Conservation (phyloP, 2,329 filamentous ascomycete species). For the Colletotrichum viniferum region DNA sequence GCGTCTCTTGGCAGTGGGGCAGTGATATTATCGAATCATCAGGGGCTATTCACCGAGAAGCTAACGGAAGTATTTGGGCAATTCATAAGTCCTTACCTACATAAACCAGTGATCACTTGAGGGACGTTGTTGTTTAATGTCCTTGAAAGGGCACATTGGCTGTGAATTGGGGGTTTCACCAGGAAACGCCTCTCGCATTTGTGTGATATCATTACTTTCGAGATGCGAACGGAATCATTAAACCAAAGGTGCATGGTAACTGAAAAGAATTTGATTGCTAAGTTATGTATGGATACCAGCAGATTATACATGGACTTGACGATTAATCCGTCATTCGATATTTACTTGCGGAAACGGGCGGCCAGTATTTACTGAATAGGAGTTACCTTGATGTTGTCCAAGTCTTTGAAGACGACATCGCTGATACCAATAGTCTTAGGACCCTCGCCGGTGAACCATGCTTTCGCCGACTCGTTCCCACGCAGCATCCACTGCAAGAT, state of each 20-base stretch:
- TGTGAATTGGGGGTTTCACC: not conserved
- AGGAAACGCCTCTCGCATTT: not conserved
- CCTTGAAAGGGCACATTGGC: not conserved
- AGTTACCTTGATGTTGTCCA: not conserved
- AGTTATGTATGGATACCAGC: rapidly evolving
- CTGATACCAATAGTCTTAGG: not conserved
- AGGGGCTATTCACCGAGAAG: not conserved
- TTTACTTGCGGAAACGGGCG: rapidly evolving
- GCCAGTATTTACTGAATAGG: not conserved
- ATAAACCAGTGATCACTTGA: not conserved
- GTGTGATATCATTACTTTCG: not conserved
- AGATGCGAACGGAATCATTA: not conserved
- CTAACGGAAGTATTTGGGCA: not conserved
- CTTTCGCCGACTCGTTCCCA: not conserved
- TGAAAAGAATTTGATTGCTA: not conserved
- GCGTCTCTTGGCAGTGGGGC: not conserved
- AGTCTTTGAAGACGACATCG: not conserved
- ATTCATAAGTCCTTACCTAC: not conserved
- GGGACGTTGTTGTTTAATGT: rapidly evolving
- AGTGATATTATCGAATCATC: not conserved
- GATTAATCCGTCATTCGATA: not conserved
- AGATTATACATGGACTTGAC: rapidly evolving
- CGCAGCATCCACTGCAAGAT: slow-evolving; percentile 2
- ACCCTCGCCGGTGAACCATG: not conserved
- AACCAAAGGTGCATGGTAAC: not conserved